These are phyloP conservation scores for Coniophora puteana DNA, from an alignment of 1,284 basidiomycete genomes.

Conservation along the genomic window DNA sequence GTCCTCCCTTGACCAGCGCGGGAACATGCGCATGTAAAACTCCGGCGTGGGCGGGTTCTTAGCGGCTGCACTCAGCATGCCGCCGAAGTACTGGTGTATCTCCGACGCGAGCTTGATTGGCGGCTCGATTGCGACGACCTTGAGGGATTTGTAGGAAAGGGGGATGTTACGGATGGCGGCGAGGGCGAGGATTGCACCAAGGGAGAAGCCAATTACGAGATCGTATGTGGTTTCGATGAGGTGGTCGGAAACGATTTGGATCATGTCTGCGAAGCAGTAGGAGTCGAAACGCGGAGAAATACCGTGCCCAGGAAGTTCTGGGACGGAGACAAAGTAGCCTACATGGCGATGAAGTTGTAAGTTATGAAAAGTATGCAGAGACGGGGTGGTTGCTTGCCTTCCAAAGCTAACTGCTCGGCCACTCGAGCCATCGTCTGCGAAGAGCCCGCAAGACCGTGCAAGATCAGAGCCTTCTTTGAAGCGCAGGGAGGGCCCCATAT, in stretches of 20 bases:
- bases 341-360: not conserved
- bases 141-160: no score
- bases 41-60: no score
- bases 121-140: conserved; percentile 4
- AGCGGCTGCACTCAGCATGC: no score
- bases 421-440: conserved; percentile 10
- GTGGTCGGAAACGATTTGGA: not conserved
- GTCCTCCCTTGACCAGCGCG: conserved; percentile 4
- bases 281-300: not conserved
- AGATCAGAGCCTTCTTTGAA: conserved; percentile 6
- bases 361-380: not conserved
- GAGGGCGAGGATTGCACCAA: not conserved
- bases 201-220: conserved; percentile 4
- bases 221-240: not conserved
- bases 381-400: conserved; percentile 6
- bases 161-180: not conserved
- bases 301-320: conserved; percentile 7
- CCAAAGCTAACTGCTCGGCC: conserved; percentile 5
- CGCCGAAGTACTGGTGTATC: no score
- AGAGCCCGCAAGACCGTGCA: conserved; percentile 8
- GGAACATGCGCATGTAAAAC: not conserved
- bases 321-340: conserved; percentile 8
- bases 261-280: not conserved
- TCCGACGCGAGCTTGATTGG: no score
- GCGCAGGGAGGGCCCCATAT: conserved; percentile 10